Evolutionary conservation across 805 yeast species (phyloP).

Genomic region (Hanseniaspora thailandica): DNA sequence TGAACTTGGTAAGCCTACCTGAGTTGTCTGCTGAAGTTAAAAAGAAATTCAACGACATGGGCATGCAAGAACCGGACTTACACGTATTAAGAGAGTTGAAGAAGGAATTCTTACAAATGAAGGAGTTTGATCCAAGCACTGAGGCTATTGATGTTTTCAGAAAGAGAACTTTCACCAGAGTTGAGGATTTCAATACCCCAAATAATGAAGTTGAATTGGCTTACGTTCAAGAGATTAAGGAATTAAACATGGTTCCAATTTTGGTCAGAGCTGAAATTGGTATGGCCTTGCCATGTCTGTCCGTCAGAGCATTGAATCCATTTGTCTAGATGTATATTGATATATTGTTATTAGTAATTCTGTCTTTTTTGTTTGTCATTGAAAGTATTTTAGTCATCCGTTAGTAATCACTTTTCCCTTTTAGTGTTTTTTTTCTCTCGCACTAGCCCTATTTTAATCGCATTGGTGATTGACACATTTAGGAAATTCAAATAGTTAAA

Average conservation of each 20-base stretch:
- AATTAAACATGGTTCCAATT: slow-evolving; percentile 69
- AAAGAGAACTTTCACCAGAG: slow-evolving; percentile 43
- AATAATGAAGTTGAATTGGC: slow-evolving; percentile 26
- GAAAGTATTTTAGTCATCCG: not conserved
- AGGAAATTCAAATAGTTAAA: too few species aligned
- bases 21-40: slow-evolving; percentile 34
- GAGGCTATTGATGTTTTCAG: slow-evolving; percentile 43
- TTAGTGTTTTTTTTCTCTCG: too few species aligned
- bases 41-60: slow-evolving; percentile 39
- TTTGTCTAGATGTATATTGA: slow-evolving; percentile 31
- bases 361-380: not conserved
- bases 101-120: slow-evolving; percentile 13
- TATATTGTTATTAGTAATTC: not conserved
- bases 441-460: too few species aligned
- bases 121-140: slow-evolving; percentile 11
- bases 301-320: slow-evolving; percentile 85
- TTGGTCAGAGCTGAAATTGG: slow-evolving; percentile 84
- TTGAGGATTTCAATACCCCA: slow-evolving; percentile 34
- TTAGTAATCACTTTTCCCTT: too few species aligned
- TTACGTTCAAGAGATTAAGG: slow-evolving; percentile 69
- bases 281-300: slow-evolving; percentile 88
- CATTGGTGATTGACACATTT: too few species aligned
- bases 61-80: slow-evolving; percentile 39
- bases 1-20: slow-evolving; percentile 23
- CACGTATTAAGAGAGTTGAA: slow-evolving; percentile 23